phyloP scores from a whole-genome alignment of 2,329 filamentous ascomycete species.

The Neopestalotiopsis sp. region DNA sequence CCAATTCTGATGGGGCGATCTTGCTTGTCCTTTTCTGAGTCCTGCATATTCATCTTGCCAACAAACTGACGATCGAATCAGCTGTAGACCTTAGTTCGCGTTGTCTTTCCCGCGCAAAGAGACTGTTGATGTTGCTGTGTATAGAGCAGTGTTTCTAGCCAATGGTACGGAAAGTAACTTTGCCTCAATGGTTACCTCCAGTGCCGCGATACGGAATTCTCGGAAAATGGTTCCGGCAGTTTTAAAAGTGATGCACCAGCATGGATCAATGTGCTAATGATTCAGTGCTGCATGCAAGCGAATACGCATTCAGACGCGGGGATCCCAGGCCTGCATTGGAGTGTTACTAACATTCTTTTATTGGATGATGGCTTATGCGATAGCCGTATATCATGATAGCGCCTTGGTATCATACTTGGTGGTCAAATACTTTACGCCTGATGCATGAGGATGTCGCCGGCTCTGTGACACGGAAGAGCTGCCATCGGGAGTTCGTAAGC shows the following conservation, averaged over 20 bases:
- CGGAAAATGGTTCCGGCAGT: background rate
- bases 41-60: background rate
- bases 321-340: background rate
- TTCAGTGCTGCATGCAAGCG: background rate
- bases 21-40: background rate
- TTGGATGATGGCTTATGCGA: background rate
- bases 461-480: background rate
- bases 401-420: background rate
- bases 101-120: background rate
- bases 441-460: background rate
- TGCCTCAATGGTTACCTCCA: background rate
- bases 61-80: background rate
- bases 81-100: background rate
- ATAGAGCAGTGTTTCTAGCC: background rate
- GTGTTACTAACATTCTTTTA: background rate
- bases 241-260: background rate
- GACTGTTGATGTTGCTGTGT: background rate
- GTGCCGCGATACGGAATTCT: background rate
- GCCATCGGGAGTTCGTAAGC: background rate
- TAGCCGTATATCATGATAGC: background rate
- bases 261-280: constrained; percentile 4
- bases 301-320: background rate
- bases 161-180: background rate
- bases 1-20: constrained; percentile 40
- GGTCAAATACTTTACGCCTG: background rate